These are phyloP conservation scores for Neurospora hispaniola DNA, from an alignment of 495 filamentous ascomycete species.

Conservation along the genomic window DNA sequence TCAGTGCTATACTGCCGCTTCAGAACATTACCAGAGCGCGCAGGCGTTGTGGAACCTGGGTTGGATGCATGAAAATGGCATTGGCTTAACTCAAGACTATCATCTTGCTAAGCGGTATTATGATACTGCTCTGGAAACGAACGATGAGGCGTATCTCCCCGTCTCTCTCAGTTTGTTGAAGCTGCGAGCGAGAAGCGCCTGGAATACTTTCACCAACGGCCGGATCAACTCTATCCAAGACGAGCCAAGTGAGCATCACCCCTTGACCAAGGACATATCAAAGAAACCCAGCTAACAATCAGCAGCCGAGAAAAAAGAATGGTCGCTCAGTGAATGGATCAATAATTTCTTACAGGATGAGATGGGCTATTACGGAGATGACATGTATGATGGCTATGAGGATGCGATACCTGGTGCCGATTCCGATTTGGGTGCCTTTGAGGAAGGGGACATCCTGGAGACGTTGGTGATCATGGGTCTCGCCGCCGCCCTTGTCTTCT, in stretches of 20 bases:
- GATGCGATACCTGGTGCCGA: constrained; percentile 44
- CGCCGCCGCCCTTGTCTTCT: constrained; percentile 58
- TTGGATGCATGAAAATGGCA: constrained; percentile 98
- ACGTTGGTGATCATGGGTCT: constrained; percentile 73
- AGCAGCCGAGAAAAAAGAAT: constrained; percentile 53
- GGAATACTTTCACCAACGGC: constrained; percentile 87
- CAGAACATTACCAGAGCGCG: constrained; percentile 80
- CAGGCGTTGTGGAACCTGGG: constrained; percentile 96
- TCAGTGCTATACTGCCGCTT: constrained; percentile 82
- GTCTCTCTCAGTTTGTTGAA: constrained; percentile 84
- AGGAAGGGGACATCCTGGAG: constrained; percentile 62
- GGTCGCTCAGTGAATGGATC: constrained; percentile 76
- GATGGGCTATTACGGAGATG: constrained; percentile 48
- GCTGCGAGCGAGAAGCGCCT: constrained; percentile 71
- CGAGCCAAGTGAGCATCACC: constrained; percentile 59
- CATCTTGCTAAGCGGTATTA: constrained; percentile 96
- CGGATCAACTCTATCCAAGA: constrained; percentile 82
- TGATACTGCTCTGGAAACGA: constrained; percentile 82
- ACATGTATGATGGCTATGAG: constrained; percentile 44
- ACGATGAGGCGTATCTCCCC: constrained; percentile 87
- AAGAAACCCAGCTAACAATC: constrained; percentile 4
- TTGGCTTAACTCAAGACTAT: constrained; percentile 90
- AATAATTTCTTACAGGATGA: constrained; percentile 72
- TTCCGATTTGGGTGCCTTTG: constrained; percentile 10
- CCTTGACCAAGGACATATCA: constrained; percentile 3